These are phyloP conservation scores for Geranium brycei DNA, from an alignment of 345 rosid genomes.

Conservation along the genomic window DNA sequence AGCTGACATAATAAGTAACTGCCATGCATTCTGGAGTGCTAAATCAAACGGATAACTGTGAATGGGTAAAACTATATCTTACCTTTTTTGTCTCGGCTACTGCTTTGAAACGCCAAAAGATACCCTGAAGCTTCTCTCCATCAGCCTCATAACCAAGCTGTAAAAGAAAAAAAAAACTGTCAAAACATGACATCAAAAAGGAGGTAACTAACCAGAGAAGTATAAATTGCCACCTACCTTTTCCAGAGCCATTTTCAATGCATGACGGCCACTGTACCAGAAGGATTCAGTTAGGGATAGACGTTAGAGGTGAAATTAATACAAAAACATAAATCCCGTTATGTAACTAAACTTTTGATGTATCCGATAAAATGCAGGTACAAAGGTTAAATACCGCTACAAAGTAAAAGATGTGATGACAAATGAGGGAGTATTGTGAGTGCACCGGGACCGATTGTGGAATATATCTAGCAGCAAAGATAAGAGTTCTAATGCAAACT, in stretches of 20 bases:
- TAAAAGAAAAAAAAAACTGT: conserved; percentile 8
- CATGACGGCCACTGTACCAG: conserved; percentile 85
- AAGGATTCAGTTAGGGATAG: conserved; percentile 1
- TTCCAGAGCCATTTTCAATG: conserved; percentile 53
- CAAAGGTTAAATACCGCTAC: background rate
- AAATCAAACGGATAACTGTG: background rate
- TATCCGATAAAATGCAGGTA: background rate
- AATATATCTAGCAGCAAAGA: background rate
- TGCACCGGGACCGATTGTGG: background rate
- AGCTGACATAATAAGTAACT: too few relatives aligned
- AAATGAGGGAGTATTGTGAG: background rate
- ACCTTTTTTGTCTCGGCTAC: conserved; percentile 95
- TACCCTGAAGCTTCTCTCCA: conserved; percentile 51
- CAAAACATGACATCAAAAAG: conserved; percentile 4
- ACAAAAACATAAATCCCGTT: background rate
- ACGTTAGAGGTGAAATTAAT: background rate
- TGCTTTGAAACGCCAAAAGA: conserved; percentile 84
- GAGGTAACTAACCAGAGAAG: background rate
- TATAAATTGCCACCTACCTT: conserved; percentile 36
- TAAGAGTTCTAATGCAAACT: background rate
- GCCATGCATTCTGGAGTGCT: background rate
- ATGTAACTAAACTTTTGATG: too few relatives aligned
- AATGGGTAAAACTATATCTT: background rate
- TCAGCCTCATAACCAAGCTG: conserved; percentile 84
- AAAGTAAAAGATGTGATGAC: background rate